Conservation (phyloP, 1,139 yeast genomes). For the Debaryomycetaceae sp. region DNA sequence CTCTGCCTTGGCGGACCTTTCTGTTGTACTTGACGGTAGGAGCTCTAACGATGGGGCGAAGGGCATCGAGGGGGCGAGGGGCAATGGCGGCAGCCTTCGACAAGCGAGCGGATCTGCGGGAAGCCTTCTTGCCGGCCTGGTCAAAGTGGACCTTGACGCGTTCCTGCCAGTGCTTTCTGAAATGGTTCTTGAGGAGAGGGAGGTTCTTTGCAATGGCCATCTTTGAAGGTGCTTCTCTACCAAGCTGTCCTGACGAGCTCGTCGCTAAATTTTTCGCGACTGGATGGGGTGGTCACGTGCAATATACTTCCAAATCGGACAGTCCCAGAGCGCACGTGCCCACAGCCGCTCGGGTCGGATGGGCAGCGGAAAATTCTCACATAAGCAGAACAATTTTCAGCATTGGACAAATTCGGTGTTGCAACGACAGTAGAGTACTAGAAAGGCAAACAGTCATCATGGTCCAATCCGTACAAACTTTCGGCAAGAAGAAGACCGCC, state of each 20-base stretch:
- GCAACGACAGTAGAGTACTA: too few relatives aligned
- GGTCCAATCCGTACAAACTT: constrained; percentile 53
- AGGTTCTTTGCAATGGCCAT: constrained; percentile 95
- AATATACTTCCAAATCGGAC: too few relatives aligned
- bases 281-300: too few relatives aligned
- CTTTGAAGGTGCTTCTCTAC: too few relatives aligned
- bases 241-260: too few relatives aligned
- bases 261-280: too few relatives aligned
- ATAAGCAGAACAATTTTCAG: background rate
- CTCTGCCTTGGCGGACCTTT: constrained; percentile 99
- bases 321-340: too few relatives aligned
- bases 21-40: constrained; percentile 99
- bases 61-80: constrained; percentile 93
- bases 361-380: background rate
- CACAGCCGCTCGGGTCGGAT: too few relatives aligned
- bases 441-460: constrained; percentile 26
- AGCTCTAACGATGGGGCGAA: constrained; percentile 97
- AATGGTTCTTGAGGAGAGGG: constrained; percentile 94
- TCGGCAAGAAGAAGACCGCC: constrained; percentile 99
- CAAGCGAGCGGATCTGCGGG: constrained; percentile 93
- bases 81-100: constrained; percentile 91
- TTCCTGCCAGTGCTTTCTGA: constrained; percentile 99
- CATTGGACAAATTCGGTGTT: too few relatives aligned
- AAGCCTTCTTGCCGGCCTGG: constrained; percentile 98
- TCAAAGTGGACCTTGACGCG: constrained; percentile 98